phyloP scores from a whole-genome alignment of 2,329 filamentous ascomycete genomes.

The Coniella lustricola region DNA sequence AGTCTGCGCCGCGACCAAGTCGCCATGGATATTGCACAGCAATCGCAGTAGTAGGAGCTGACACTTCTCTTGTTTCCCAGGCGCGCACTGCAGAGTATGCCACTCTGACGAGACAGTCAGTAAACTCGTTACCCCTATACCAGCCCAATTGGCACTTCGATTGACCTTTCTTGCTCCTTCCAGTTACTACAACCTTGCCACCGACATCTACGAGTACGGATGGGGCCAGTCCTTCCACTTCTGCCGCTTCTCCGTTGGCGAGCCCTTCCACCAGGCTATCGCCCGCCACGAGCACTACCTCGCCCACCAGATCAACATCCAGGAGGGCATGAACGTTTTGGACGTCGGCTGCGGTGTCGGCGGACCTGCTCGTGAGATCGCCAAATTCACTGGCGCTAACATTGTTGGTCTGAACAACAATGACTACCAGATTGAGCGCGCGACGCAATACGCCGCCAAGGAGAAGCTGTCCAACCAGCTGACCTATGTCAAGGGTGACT shows the following conservation, averaged over 20 bases:
- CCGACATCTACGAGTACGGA: constrained; percentile 92
- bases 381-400: constrained; percentile 87
- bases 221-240: constrained; percentile 98
- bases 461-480: constrained; percentile 76
- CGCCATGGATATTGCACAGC: background rate
- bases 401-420: constrained; percentile 97
- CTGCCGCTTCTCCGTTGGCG: constrained; percentile 82
- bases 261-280: constrained; percentile 85
- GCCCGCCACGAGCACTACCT: constrained; percentile 97
- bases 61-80: too few species aligned
- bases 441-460: constrained; percentile 75
- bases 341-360: constrained; percentile 97
- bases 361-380: constrained; percentile 90
- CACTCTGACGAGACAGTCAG: constrained; percentile 84
- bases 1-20: constrained; percentile 23
- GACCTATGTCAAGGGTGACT: constrained; percentile 88
- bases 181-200: constrained; percentile 96
- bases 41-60: too few species aligned
- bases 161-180: constrained; percentile 17
- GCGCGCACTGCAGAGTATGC: constrained; percentile 82
- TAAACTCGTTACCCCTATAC: constrained; percentile 17
- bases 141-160: background rate
- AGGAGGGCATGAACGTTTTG: constrained; percentile 80
- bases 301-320: constrained; percentile 78
- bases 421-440: constrained; percentile 96